Evolutionary conservation across 1,139 yeast genomes (phyloP).

Genomic region (Diutina catenulata): DNA sequence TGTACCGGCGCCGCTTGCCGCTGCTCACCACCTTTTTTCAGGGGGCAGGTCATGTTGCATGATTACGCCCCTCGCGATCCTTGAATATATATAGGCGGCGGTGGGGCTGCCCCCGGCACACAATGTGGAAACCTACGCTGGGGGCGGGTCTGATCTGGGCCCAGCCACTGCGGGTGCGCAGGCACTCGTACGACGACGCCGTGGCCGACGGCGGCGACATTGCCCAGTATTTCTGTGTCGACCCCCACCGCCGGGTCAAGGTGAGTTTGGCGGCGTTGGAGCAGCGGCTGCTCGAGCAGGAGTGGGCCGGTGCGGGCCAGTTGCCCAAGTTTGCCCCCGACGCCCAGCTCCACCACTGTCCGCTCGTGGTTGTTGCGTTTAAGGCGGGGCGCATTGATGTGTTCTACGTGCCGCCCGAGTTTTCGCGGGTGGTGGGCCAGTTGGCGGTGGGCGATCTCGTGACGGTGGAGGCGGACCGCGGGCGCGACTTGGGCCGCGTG

Average conservation of each 20-base stretch:
- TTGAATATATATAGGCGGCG: conserved; percentile 3
- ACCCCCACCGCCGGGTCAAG: conserved; percentile 30
- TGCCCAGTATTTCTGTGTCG: conserved; percentile 24
- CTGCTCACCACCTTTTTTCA: no score
- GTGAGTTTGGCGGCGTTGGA: conserved; percentile 14
- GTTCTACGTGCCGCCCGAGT: conserved; percentile 48
- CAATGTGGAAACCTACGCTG: conserved; percentile 2
- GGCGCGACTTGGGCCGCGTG: conserved; percentile 79
- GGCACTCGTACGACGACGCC: conserved; percentile 7
- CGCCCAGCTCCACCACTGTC: conserved; percentile 20
- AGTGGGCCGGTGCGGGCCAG: no score
- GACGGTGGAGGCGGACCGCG: conserved; percentile 95
- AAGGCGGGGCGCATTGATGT: conserved; percentile 84
- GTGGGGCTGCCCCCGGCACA: conserved; percentile 5
- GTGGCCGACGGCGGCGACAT: conserved; percentile 13
- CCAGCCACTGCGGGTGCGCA: not conserved
- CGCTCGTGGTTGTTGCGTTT: conserved; percentile 60
- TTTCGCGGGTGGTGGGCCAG: conserved; percentile 16
- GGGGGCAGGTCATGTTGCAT: not conserved
- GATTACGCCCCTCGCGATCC: not conserved
- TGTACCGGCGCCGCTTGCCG: no score
- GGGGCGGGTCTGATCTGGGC: not conserved
- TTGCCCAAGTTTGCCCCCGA: conserved; percentile 10
- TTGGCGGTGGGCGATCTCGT: conserved; percentile 60
- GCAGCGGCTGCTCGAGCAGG: conserved; percentile 10